Conservation (phyloP, 495 filamentous ascomycete species). For the Aspergillus carlsbadensis region DNA sequence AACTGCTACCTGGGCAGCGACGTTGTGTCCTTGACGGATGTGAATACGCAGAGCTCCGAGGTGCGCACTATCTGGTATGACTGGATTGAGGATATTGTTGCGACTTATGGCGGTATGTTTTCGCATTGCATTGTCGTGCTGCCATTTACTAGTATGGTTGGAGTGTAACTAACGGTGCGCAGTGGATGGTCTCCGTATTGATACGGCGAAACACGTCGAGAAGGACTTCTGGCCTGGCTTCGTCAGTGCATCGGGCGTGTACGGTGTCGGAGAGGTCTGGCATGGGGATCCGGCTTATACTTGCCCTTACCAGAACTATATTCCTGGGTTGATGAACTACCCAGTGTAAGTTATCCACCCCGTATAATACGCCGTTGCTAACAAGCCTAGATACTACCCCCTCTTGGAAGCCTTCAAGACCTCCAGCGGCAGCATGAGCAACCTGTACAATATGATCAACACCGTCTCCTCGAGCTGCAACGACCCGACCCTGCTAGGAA, state of each 20-base stretch:
- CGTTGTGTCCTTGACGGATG: slow-evolving; percentile 62
- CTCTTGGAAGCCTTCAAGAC: slow-evolving; percentile 63
- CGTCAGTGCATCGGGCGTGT: slow-evolving; percentile 66
- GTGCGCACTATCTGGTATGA: slow-evolving; percentile 59
- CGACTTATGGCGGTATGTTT: slow-evolving; percentile 57
- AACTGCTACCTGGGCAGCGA: slow-evolving; percentile 67
- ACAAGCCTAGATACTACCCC: slow-evolving; percentile 45
- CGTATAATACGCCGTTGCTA: not conserved
- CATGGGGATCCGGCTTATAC: slow-evolving; percentile 60
- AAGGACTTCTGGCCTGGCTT: slow-evolving; percentile 69
- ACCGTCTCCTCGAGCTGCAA: slow-evolving; percentile 52
- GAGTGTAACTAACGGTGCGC: not conserved
- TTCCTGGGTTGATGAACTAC: slow-evolving; percentile 69
- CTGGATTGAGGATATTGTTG: slow-evolving; percentile 56
- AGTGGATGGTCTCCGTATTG: slow-evolving; percentile 77
- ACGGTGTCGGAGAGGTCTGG: slow-evolving; percentile 67
- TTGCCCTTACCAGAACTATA: slow-evolving; percentile 61
- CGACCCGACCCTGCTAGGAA: slow-evolving; percentile 66
- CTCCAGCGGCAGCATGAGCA: slow-evolving; percentile 54
- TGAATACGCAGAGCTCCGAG: slow-evolving; percentile 59
- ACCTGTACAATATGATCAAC: slow-evolving; percentile 59
- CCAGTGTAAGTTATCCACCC: slow-evolving; percentile 26
- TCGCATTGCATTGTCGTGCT: slow-evolving; percentile 5
- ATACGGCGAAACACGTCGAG: slow-evolving; percentile 72
- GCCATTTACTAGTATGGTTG: no score